A percentile compares a stretch with the other conserved stretches of the same genome.
phyloP scores from a whole-genome alignment of 1,139 yeast genomes.

The Saccharomyces hybrid region DNA sequence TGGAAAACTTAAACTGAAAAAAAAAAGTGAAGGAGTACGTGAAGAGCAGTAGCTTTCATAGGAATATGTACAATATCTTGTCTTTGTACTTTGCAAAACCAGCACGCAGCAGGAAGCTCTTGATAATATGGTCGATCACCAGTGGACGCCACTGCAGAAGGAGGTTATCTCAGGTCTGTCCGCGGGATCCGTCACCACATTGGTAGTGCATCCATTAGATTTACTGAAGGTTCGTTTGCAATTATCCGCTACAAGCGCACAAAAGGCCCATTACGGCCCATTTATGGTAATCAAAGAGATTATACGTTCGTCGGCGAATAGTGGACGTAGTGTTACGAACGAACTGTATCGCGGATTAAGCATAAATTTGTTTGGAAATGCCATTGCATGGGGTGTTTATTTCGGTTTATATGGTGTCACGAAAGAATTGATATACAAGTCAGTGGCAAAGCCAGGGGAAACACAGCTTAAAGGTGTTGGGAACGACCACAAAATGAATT shows the following conservation, averaged over 20 bases:
- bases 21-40: not conserved
- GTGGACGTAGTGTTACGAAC: slow-evolving; percentile 11
- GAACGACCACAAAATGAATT: slow-evolving; percentile 23
- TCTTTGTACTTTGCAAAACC: not conserved
- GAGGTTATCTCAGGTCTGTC: slow-evolving; percentile 69
- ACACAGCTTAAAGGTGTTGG: slow-evolving; percentile 1
- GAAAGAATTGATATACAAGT: slow-evolving; percentile 36
- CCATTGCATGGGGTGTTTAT: slow-evolving; percentile 83
- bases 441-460: slow-evolving; percentile 2
- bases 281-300: slow-evolving; percentile 10
- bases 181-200: slow-evolving; percentile 78
- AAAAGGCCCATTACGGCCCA: not conserved
- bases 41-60: not conserved
- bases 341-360: slow-evolving; percentile 68
- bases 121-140: slow-evolving; percentile 3
- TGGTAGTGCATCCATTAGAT: slow-evolving; percentile 83
- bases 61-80: not conserved
- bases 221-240: slow-evolving; percentile 77
- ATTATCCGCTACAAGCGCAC: slow-evolving; percentile 22
- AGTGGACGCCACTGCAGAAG: slow-evolving; percentile 29
- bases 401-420: slow-evolving; percentile 61
- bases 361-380: slow-evolving; percentile 76
- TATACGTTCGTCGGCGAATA: slow-evolving; percentile 20
- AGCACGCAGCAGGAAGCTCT: not conserved
- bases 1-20: not conserved